Conservation (phyloP, 768 basidiomycete species). For the Omphalotus guepiniiformis region DNA sequence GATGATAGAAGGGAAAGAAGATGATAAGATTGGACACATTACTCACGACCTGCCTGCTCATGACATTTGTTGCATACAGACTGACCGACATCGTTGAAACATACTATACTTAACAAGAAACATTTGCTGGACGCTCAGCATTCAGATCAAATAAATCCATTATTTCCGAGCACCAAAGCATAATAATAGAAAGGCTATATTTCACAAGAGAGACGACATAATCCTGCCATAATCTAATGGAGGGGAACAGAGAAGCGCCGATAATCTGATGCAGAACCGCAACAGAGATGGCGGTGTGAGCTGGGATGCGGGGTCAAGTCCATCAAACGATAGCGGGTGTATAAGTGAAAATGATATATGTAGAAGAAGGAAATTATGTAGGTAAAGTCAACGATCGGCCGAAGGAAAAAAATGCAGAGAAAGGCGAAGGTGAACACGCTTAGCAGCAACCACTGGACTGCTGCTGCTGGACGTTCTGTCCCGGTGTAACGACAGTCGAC, state of each 20-base stretch:
- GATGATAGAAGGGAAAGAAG: too few species aligned
- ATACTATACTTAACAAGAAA: too few species aligned
- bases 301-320: slow-evolving; percentile 21
- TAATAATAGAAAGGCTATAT: slow-evolving; percentile 10
- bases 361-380: slow-evolving; percentile 14
- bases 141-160: too few species aligned
- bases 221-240: slow-evolving; percentile 11
- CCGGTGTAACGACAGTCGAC: slow-evolving; percentile 79
- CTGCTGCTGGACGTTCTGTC: slow-evolving; percentile 78
- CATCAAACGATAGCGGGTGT: slow-evolving; percentile 30
- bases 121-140: too few species aligned
- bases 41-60: too few species aligned
- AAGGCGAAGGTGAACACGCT: slow-evolving; percentile 19
- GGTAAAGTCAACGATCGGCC: slow-evolving; percentile 9
- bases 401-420: slow-evolving; percentile 4
- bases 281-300: slow-evolving; percentile 11
- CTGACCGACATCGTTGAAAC: too few species aligned
- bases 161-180: slow-evolving; percentile 1
- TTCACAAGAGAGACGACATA: slow-evolving; percentile 6
- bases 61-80: too few species aligned
- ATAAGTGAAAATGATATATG: slow-evolving; percentile 22
- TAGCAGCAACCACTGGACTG: slow-evolving; percentile 77
- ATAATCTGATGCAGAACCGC: slow-evolving; percentile 10
- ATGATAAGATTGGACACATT: too few species aligned
- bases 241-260: neutral